phyloP scores from a whole-genome alignment of 306 rosid species.

The Mimosa pudica region DNA sequence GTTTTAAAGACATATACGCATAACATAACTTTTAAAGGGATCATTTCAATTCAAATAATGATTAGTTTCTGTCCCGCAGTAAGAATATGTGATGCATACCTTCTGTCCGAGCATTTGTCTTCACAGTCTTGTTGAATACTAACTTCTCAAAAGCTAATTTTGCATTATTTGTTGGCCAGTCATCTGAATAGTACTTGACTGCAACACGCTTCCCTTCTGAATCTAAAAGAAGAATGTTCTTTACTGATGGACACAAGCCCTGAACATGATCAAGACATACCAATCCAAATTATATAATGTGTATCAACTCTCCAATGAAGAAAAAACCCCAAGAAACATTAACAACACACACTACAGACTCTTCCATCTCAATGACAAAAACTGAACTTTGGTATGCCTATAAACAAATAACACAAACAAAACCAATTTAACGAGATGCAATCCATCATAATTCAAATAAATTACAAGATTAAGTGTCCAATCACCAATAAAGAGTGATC shows the following conservation, averaged over 20 bases:
- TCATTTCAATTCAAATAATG: constrained; percentile 35
- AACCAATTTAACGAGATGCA: neutral
- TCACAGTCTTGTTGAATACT: constrained; percentile 76
- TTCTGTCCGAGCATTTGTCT: constrained; percentile 89
- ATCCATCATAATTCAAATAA: neutral
- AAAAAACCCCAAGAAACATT: neutral
- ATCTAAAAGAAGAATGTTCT: constrained; percentile 89
- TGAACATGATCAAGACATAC: constrained; percentile 30
- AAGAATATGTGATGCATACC: constrained; percentile 48
- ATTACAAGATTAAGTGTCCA: constrained; percentile 7
- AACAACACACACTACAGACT: neutral
- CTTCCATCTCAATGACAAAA: neutral
- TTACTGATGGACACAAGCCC: constrained; percentile 81
- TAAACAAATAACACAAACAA: neutral
- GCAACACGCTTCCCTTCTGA: constrained; percentile 99
- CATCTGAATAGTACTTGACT: constrained; percentile 89
- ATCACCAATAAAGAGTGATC: neutral
- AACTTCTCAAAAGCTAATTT: constrained; percentile 90
- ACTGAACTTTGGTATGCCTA: neutral
- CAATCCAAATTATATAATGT: constrained; percentile 18
- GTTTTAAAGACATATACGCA: constrained; percentile 18
- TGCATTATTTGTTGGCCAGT: constrained; percentile 85
- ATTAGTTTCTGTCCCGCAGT: neutral
- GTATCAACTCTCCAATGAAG: neutral
- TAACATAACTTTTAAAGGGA: constrained; percentile 1